phyloP scores from a whole-genome alignment of 345 rosid genomes.

The Salix purpurea region DNA sequence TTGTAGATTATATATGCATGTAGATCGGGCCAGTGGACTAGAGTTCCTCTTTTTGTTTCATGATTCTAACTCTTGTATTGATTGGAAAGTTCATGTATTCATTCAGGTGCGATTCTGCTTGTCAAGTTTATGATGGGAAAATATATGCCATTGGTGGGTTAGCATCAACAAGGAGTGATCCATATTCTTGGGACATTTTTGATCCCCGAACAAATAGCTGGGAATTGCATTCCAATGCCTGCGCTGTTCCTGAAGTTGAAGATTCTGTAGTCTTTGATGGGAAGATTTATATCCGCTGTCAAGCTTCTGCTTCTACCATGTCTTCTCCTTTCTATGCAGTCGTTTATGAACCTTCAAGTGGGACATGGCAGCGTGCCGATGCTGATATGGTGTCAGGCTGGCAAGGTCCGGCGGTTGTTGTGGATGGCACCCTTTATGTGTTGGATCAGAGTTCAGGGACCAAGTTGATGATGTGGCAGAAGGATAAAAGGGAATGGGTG shows the following conservation, averaged over 20 bases:
- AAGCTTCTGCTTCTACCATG: slow-evolving; percentile 21
- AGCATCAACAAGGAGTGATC: slow-evolving; percentile 39
- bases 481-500: slow-evolving; percentile 55
- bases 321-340: slow-evolving; percentile 34
- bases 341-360: slow-evolving; percentile 43
- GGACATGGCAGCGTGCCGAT: slow-evolving; percentile 62
- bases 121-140: slow-evolving; percentile 54
- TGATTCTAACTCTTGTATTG: background rate
- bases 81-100: background rate
- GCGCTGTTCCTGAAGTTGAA: slow-evolving; percentile 46
- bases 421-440: slow-evolving; percentile 59
- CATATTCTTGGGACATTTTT: slow-evolving; percentile 61
- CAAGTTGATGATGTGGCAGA: slow-evolving; percentile 62
- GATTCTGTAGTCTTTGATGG: slow-evolving; percentile 68
- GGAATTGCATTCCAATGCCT: slow-evolving; percentile 35
- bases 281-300: slow-evolving; percentile 51
- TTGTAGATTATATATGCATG: background rate
- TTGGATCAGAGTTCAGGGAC: slow-evolving; percentile 74
- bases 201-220: slow-evolving; percentile 49
- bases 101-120: slow-evolving; percentile 76
- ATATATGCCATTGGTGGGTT: slow-evolving; percentile 70
- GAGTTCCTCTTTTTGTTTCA: background rate
- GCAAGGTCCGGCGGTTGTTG: slow-evolving; percentile 74
- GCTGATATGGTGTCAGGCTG: slow-evolving; percentile 65
- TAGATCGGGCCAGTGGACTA: background rate